Evolutionary conservation across 768 basidiomycete genomes (phyloP).

Genomic region (Rhodocollybia butyracea): DNA sequence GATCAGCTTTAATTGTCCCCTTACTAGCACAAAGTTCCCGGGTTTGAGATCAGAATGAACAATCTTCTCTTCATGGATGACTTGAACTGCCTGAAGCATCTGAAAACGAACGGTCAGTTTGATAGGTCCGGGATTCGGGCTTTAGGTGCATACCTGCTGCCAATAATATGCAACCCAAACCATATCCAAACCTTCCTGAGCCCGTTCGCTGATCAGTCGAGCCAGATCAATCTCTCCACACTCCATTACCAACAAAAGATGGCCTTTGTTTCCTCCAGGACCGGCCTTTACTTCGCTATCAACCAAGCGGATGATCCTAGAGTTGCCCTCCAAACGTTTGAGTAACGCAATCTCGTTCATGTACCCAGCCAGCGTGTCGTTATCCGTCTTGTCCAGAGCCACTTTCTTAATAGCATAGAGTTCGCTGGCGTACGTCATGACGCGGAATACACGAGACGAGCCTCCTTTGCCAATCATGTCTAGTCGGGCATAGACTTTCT

Average conservation of each 20-base stretch:
- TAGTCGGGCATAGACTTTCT: slow-evolving; percentile 76
- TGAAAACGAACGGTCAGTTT: slow-evolving; percentile 25
- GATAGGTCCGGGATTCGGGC: not conserved
- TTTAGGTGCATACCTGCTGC: slow-evolving; percentile 71
- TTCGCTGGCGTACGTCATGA: slow-evolving; percentile 70
- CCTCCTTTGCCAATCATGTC: slow-evolving; percentile 93
- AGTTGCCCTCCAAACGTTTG: slow-evolving; percentile 91
- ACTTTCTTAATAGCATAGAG: slow-evolving; percentile 93
- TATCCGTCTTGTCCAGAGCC: slow-evolving; percentile 82
- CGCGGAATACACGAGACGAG: slow-evolving; percentile 92
- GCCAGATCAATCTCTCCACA: slow-evolving; percentile 94
- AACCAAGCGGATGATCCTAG: slow-evolving; percentile 85
- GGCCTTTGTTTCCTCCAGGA: slow-evolving; percentile 67
- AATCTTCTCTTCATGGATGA: slow-evolving; percentile 97
- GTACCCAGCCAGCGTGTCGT: slow-evolving; percentile 87
- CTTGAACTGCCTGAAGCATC: slow-evolving; percentile 99
- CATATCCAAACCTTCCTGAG: slow-evolving; percentile 83
- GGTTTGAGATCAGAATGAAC: slow-evolving; percentile 99
- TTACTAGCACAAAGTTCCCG: slow-evolving; percentile 96
- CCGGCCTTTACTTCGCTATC: slow-evolving; percentile 85
- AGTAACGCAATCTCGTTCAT: slow-evolving; percentile 95
- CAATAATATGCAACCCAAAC: slow-evolving; percentile 95
- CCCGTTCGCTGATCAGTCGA: slow-evolving; percentile 76
- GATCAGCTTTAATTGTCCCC: slow-evolving; percentile 93
- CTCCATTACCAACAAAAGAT: slow-evolving; percentile 90